Evolutionary conservation across 495 filamentous ascomycete species (phyloP), one percentile per base, ranked within the genome.

Genomic region (Aspergillus sclerotiicarbonarius): DNA sequence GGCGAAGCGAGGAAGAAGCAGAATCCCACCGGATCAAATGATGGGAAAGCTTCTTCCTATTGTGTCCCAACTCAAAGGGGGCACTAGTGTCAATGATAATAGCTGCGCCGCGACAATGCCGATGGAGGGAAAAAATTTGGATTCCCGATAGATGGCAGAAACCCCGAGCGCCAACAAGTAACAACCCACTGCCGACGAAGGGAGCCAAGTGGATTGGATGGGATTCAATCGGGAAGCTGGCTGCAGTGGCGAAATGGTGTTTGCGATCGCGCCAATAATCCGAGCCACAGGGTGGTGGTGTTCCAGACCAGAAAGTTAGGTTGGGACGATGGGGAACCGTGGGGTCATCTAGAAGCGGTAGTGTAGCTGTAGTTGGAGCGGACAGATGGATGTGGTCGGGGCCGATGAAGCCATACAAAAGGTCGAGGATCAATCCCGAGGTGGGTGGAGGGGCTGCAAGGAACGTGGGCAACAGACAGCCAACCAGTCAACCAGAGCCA

Each of bases 351-450:
- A 56, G 49, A 49, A 16, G 59, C 52, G 53, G 59, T 32, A 53
- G 48, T 56, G 48, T 47, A 21, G 49, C 20, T 15, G 19, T 44
- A 51, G 46, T 57, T 52, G 48, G 46, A 43, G 53, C 33, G 58
- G 47, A 54, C 53, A 55, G 49, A 33, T 53, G 43, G 54, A 56
- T 31, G 33, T 37, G 31, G 43, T 54, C 43, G 57, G 50, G 37
- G 51, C 53, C 48, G 55, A 37, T 62, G 60, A 58, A 58, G 60
- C 49, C 60, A 61, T 61, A 51, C 58, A 61, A 47, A 46, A 9
- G 9, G 33, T 9, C 33, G 33, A 35, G 8, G 3, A 54, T 20
- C 20, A 41, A 50, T 35, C 9, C 51, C 53, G 56, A 46, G 32
- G 56, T 47, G 15, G 52, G 29, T 46, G 44, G 13, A 46, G 44